Percentiles rank a stretch among this genome's conserved stretches.
phyloP scores from a whole-genome alignment of 139 green algal species.

The Ulvella scutata region DNA sequence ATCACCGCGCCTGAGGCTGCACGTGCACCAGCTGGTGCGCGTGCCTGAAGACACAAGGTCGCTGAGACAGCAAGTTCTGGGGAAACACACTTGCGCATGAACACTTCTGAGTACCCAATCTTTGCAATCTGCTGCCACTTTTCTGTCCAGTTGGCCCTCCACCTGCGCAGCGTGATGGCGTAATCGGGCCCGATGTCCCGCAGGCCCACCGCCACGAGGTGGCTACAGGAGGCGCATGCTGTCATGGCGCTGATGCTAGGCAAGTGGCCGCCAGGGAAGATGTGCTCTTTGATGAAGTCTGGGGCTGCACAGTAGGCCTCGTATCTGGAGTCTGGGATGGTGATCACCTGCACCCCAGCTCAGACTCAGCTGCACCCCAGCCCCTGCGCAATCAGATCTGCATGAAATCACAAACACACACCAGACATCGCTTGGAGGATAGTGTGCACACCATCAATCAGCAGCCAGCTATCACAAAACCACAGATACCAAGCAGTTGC shows the following conservation, averaged over 20 bases:
- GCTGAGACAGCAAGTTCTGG: too few relatives aligned
- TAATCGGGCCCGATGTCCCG: conserved; percentile 83
- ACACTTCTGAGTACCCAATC: conserved; percentile 53
- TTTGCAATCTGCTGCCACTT: conserved; percentile 20
- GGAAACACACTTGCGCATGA: conserved; percentile 71
- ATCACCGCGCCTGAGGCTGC: too few relatives aligned
- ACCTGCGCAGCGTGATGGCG: conserved; percentile 69
- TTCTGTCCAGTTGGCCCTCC: conserved; percentile 34
- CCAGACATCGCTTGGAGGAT: too few relatives aligned
- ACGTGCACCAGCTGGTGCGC: too few relatives aligned
- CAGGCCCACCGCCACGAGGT: conserved; percentile 12
- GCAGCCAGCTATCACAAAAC: too few relatives aligned
- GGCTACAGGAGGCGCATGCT: conserved; percentile 40
- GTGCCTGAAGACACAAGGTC: too few relatives aligned
- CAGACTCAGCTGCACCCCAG: background rate
- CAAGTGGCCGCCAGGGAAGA: conserved; percentile 88
- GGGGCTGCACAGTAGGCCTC: conserved; percentile 64
- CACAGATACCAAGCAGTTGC: too few relatives aligned
- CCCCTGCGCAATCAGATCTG: conserved; percentile 15
- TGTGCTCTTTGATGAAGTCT: conserved; percentile 97
- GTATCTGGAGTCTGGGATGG: conserved; percentile 39
- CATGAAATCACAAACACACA: too few relatives aligned
- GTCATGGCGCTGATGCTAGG: conserved; percentile 62
- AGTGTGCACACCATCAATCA: too few relatives aligned
- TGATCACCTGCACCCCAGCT: background rate